Evolutionary conservation across 2,329 filamentous ascomycete species (phyloP).

Genomic region (Trichoderma semiorbis): DNA sequence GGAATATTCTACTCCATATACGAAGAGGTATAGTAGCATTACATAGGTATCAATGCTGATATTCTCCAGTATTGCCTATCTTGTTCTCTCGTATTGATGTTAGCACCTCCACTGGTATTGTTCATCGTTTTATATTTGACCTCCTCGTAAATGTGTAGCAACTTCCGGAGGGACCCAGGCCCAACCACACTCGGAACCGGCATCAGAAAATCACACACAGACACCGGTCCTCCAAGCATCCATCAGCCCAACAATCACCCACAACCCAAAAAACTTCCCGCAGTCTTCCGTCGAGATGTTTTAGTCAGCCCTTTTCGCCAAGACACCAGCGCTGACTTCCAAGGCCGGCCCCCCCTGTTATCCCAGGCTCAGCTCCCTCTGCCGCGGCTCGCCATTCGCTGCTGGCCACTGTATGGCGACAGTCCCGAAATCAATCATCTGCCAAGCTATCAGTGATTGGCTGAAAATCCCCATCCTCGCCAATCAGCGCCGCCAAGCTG

Average conservation of each 20-base stretch:
- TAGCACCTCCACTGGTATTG: background rate
- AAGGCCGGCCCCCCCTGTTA: background rate
- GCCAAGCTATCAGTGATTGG: background rate
- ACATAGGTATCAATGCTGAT: background rate
- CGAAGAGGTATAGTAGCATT: background rate
- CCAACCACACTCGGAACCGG: background rate
- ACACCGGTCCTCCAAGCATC: background rate
- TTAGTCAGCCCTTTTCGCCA: background rate
- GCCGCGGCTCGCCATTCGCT: background rate
- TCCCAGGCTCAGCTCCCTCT: background rate
- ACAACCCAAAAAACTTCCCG: background rate
- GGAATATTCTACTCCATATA: background rate
- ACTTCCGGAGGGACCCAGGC: background rate
- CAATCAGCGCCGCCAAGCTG: background rate
- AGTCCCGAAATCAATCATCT: background rate
- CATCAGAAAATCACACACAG: background rate
- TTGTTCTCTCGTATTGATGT: background rate
- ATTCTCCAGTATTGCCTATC: background rate
- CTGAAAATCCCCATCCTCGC: background rate
- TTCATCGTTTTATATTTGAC: background rate
- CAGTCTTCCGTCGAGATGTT: background rate
- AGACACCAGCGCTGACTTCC: slow-evolving; percentile 1
- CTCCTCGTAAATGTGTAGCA: background rate
- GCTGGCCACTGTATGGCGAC: background rate
- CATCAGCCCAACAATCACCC: background rate